Evolutionary conservation across 2,329 filamentous ascomycete genomes (phyloP), one percentile per base, ranked within the genome.

Genomic region (Juglanconis sp.): DNA sequence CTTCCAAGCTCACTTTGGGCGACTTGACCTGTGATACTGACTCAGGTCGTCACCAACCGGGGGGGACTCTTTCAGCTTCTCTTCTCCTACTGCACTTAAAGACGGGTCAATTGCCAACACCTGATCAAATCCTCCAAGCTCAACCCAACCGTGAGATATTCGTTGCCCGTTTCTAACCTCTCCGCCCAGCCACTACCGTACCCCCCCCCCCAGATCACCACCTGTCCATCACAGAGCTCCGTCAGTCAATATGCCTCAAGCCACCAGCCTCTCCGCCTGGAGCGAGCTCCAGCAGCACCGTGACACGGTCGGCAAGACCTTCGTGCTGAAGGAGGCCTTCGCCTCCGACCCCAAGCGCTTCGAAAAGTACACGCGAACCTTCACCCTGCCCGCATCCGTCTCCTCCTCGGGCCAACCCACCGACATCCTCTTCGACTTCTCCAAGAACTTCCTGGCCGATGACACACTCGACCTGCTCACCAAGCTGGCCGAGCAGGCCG

Each of bases 391-490:
- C 35, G 93, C 91, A 77, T 76, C 84, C 56, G 88, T 90, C 67
- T 91, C 96, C 71, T 70, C 71, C 64, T 66, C 65, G 56, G 61
- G 67, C 56, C 65, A 66, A 63, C 84, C 83, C 71, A 88, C 87
- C 68, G 92, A 97, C 66, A 95, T 96, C 71, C 86, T 99, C 65
- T 99, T 98, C 77, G 95, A 99, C 78, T 99, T 96, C 80, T 95
- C 90, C 81, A 99, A 99, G 87, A 99, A 99, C 86, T 93, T 99
- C 77, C 76, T 98, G 70, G 95, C 90, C 64, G 91, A 96, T 68
- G 93, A 98, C 79, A 98, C 94, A 4, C 81, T 98, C 55, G 83
- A 89, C 66, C 84, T 96, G 53, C 85, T 99, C 57, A 83, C 96
- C 70, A 88, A 96, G 81, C 87, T 99, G 34, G 95, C 95, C 65